Evolutionary conservation across 345 rosid species (phyloP).

Genomic region (Trapa incisa): DNA sequence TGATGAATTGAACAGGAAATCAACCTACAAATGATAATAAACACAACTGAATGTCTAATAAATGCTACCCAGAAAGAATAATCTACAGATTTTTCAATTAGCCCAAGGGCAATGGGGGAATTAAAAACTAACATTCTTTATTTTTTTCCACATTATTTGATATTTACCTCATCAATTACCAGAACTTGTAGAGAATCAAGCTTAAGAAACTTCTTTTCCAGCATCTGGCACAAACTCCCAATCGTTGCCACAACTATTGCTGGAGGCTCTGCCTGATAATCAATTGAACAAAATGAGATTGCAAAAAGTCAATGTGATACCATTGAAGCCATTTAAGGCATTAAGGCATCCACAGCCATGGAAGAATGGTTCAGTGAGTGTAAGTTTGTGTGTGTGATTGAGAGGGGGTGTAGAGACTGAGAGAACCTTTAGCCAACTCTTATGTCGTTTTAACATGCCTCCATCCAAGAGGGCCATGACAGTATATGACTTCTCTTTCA

Average conservation of each 20-base stretch:
- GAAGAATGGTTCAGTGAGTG: background rate
- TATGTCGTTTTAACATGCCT: constrained; percentile 69
- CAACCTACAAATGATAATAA: constrained; percentile 43
- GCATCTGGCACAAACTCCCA: constrained; percentile 71
- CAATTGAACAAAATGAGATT: background rate
- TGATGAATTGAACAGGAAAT: constrained; percentile 80
- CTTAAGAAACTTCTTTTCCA: constrained; percentile 60
- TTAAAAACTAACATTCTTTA: background rate
- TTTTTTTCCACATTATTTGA: background rate
- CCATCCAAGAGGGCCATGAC: constrained; percentile 93
- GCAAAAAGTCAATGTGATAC: background rate
- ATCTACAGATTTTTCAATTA: background rate
- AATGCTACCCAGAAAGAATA: constrained; percentile 1
- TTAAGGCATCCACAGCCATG: background rate
- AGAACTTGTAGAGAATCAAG: constrained; percentile 57
- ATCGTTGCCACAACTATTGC: constrained; percentile 74
- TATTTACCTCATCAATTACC: constrained; percentile 80
- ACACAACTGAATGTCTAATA: constrained; percentile 2
- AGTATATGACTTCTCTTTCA: constrained; percentile 36
- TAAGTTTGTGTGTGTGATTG: background rate
- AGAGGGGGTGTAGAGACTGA: background rate
- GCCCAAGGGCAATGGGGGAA: background rate
- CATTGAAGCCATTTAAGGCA: background rate
- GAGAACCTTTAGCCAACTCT: constrained; percentile 79
- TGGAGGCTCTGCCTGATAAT: constrained; percentile 90